phyloP scores from a whole-genome alignment of 495 filamentous ascomycete genomes.

The Penicillium argentinense region DNA sequence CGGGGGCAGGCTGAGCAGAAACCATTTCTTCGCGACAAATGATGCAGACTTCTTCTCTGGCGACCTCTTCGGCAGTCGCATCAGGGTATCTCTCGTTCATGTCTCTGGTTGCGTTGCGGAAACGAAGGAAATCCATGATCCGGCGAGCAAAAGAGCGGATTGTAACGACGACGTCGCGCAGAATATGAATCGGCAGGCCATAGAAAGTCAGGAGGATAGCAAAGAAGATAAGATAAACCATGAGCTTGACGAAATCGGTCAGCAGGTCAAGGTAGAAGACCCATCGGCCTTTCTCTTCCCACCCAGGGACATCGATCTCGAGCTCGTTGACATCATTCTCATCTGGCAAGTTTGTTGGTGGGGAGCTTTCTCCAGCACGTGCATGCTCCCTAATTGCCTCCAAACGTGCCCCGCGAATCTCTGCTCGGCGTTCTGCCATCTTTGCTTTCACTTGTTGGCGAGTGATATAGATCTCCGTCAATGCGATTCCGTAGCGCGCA shows the following conservation, averaged over 20 bases:
- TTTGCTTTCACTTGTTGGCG: conserved; percentile 66
- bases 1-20: conserved; percentile 53
- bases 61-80: conserved; percentile 82
- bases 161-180: conserved; percentile 92
- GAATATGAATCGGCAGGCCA: conserved; percentile 92
- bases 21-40: conserved; percentile 97
- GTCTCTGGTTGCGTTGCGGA: conserved; percentile 82
- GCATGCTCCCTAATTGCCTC: conserved; percentile 46
- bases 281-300: conserved; percentile 96
- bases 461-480: conserved; percentile 74
- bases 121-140: conserved; percentile 81
- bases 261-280: conserved; percentile 84
- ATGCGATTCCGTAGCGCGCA: conserved; percentile 73
- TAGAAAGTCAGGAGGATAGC: conserved; percentile 89
- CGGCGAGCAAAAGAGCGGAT: conserved; percentile 86
- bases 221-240: conserved; percentile 90
- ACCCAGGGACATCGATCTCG: conserved; percentile 91
- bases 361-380: conserved; percentile 29
- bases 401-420: conserved; percentile 62
- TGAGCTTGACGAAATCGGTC: conserved; percentile 87
- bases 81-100: conserved; percentile 94
- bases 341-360: conserved; percentile 48
- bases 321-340: conserved; percentile 86
- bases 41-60: conserved; percentile 88
- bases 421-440: conserved; percentile 63